Percentiles rank a stretch among this genome's conserved stretches.
These are phyloP conservation scores for Colletotrichum gloeosporioides DNA, from an alignment of 2,329 filamentous ascomycete species.

Conservation along the genomic window DNA sequence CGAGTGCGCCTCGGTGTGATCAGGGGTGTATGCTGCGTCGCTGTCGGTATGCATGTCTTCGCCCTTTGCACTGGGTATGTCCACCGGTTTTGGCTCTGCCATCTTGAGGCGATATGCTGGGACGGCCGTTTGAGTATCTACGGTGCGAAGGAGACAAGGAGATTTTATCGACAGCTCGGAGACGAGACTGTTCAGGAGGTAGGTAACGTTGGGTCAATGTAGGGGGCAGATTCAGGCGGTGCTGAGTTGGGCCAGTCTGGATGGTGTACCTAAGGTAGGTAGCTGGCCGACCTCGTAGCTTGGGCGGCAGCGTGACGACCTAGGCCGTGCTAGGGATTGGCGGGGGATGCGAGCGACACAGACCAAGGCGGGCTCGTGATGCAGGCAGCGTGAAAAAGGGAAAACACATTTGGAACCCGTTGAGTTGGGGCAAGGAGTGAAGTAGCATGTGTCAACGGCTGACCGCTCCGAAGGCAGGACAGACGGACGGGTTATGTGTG, in stretches of 20 bases:
- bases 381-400: neutral
- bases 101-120: constrained; percentile 31
- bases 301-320: neutral
- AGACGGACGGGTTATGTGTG: neutral
- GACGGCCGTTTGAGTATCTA: neutral
- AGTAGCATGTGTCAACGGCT: neutral
- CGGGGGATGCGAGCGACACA: neutral
- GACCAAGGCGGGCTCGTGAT: neutral
- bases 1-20: constrained; percentile 42
- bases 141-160: neutral
- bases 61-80: constrained; percentile 39
- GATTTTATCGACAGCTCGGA: neutral
- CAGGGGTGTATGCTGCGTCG: constrained; percentile 46
- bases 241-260: neutral
- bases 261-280: neutral
- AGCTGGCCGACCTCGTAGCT: neutral
- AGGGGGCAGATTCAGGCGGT: neutral
- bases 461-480: neutral
- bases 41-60: constrained; percentile 47
- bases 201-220: neutral
- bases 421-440: neutral
- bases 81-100: constrained; percentile 27
- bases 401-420: neutral
- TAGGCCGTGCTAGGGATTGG: neutral
- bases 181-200: neutral